These are phyloP conservation scores for Beauveria pseudobassiana DNA, from an alignment of 2,329 filamentous ascomycete genomes.

Conservation along the genomic window DNA sequence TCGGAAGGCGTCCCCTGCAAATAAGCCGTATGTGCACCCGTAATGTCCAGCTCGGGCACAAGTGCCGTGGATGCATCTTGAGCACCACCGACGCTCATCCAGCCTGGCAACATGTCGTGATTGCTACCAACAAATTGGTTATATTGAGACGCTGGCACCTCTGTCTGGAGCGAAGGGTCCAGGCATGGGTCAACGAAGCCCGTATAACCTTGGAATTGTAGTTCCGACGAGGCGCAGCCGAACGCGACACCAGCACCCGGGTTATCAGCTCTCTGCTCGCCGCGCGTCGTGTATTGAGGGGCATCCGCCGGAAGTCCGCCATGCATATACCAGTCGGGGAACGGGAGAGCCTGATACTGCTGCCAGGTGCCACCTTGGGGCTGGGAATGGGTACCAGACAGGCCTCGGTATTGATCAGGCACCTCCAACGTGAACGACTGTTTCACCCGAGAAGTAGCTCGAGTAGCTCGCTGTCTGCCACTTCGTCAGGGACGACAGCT, in stretches of 20 bases:
- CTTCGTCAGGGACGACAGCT: not conserved
- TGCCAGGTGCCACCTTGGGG: not conserved
- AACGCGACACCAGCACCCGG: not conserved
- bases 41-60: slow-evolving; percentile 14
- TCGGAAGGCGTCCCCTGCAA: slow-evolving; percentile 26
- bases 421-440: not conserved
- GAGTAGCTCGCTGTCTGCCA: not conserved
- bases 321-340: not conserved
- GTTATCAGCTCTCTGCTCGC: not conserved
- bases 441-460: slow-evolving; percentile 5
- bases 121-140: not conserved
- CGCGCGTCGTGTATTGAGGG: not conserved
- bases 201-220: not conserved
- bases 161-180: not conserved
- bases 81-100: not conserved
- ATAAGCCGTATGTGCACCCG: slow-evolving; percentile 20
- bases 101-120: not conserved
- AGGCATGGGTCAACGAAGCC: not conserved
- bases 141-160: not conserved
- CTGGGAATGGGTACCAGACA: not conserved
- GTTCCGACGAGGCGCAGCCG: not conserved
- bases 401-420: not conserved
- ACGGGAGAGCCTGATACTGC: not conserved
- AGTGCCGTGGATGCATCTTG: not conserved
- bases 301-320: not conserved